Evolutionary conservation across 1,284 basidiomycete species (phyloP), one percentile per base, ranked within the genome.

Genomic region (Trichosporon sp.): DNA sequence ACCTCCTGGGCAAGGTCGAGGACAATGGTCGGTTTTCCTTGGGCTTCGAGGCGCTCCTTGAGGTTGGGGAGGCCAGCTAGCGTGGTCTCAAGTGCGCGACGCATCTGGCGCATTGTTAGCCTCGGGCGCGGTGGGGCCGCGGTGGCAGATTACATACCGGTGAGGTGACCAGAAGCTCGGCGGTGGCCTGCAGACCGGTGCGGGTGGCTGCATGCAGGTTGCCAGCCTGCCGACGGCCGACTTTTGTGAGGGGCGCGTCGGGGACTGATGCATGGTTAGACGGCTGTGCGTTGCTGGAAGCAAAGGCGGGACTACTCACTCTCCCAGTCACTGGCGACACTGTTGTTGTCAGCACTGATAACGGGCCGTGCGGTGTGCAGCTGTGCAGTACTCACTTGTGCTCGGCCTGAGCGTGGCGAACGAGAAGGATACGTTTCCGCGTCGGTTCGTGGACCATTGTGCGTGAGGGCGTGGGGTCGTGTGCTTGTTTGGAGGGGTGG

Each of bases 371-470:
- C 32, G 13, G 51, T 11, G 29, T 31, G 32, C 31, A 29, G 7
- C 5, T 3, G 13, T 2, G 29, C 13, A 13, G 15, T 8, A 72
- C 77, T 73, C 71, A 81, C 77, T 83, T 83, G 78, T 83, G 80
- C 70, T 81, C 77, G 0, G 80, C 82, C 67, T 83, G 80, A 15
- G 80, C 83, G 71, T 83, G 82, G n/a, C 82, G 77, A 1, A 80
- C 81, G 34, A 84, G 75, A 69, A 80, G 77, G 60, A 83, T 75
- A 31, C 72, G 70, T 70, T 83, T 83, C 29, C 29, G 23, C 9
- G 70, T 64, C 6, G 69, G 69, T 51, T 62, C 47, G 65, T 60
- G 34, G 34, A 58, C 34, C 60, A 58, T 60, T 18, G 58, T 47
- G 62, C 15, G 47, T 23, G 25, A 13, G 62, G 12, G 56, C 25